Percentiles rank a stretch among this genome's conserved stretches.
phyloP scores from a whole-genome alignment of 2,329 filamentous ascomycete species.

The Dothideomycetes sp. region DNA sequence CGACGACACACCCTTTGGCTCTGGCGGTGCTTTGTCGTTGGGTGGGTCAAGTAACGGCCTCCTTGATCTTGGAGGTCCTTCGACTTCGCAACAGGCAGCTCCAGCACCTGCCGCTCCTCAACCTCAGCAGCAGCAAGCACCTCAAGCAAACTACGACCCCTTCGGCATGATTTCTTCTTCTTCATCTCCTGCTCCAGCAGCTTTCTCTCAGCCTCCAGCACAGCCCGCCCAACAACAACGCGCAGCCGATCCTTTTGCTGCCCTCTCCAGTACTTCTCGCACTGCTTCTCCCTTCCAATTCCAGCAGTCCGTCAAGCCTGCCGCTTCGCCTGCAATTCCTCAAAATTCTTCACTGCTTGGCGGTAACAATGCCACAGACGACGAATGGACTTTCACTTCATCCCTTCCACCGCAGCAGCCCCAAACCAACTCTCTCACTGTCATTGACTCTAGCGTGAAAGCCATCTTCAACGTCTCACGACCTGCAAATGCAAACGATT shows the following conservation, averaged over 20 bases:
- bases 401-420: slow-evolving; percentile 54
- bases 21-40: slow-evolving; percentile 73
- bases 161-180: slow-evolving; percentile 45
- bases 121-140: slow-evolving; percentile 25
- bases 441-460: slow-evolving; percentile 61
- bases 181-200: slow-evolving; percentile 38
- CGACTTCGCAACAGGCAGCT: slow-evolving; percentile 1
- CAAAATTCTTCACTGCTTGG: slow-evolving; percentile 18
- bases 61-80: slow-evolving; percentile 10
- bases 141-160: slow-evolving; percentile 46
- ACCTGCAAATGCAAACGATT: slow-evolving; percentile 41
- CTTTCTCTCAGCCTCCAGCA: slow-evolving; percentile 27
- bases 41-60: slow-evolving; percentile 39
- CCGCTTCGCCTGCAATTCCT: slow-evolving; percentile 13
- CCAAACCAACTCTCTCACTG: slow-evolving; percentile 51
- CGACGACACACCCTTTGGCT: slow-evolving; percentile 58
- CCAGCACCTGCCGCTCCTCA: slow-evolving; percentile 26
- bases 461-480: slow-evolving; percentile 66
- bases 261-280: slow-evolving; percentile 34
- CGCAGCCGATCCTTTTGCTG: slow-evolving; percentile 52
- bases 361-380: slow-evolving; percentile 53
- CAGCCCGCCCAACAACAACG: slow-evolving; percentile 27
- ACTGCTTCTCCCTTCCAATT: slow-evolving; percentile 31
- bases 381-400: slow-evolving; percentile 91
- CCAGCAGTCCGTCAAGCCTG: slow-evolving; percentile 13